A percentile compares a stretch with the other conserved stretches of the same genome.
phyloP scores from a whole-genome alignment of 83 land plant species.

The Isoetes engelmannii region DNA sequence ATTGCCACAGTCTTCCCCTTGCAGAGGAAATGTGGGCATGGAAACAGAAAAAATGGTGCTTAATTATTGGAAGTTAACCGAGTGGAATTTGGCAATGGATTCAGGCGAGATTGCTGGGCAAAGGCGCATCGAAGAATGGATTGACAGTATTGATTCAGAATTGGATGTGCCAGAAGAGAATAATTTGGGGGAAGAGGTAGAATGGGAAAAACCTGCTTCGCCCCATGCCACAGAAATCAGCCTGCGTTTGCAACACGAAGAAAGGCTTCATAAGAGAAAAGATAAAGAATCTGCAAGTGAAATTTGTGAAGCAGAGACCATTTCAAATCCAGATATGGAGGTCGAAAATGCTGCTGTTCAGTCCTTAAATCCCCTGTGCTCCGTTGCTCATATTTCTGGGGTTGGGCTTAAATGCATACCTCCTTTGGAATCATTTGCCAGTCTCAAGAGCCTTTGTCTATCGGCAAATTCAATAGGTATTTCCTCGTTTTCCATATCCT shows the following conservation, averaged over 20 bases:
- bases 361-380: constrained; percentile 63
- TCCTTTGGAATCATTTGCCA: constrained; percentile 39
- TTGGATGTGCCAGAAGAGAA: too few species aligned
- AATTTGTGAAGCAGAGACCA: not conserved
- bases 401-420: constrained; percentile 79
- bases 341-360: constrained; percentile 54
- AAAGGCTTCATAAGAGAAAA: not conserved
- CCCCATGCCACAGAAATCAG: constrained; percentile 15
- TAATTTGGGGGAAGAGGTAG: too few species aligned
- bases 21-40: too few species aligned
- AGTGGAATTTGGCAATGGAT: too few species aligned
- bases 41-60: too few species aligned
- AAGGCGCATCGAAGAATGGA: constrained; percentile 35
- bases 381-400: constrained; percentile 76
- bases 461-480: constrained; percentile 56
- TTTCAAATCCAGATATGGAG: constrained; percentile 10
- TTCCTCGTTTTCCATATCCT: too few species aligned
- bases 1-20: too few species aligned
- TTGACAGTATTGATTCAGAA: constrained; percentile 17
- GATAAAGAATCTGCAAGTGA: too few species aligned
- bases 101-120: too few species aligned
- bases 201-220: not conserved
- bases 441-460: constrained; percentile 43
- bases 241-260: constrained; percentile 7
- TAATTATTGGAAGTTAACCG: too few species aligned